Conservation (phyloP, 1,139 yeast species). For the Blastobotrys persicus region DNA sequence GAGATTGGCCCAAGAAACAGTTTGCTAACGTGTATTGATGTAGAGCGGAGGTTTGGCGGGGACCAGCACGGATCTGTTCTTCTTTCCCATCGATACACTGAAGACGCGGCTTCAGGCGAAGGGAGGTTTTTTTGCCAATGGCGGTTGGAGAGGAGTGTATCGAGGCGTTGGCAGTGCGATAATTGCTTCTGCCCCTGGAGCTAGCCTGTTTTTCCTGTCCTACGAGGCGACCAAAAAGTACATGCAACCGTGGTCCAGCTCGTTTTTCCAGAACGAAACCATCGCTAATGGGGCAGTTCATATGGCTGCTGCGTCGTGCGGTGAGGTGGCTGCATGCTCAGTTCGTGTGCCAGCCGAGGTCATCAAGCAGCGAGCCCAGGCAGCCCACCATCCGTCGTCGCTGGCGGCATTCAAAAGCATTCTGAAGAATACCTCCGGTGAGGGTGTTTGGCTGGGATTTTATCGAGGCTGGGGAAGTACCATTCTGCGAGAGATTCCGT, state of each 20-base stretch:
- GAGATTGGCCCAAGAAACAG: neutral
- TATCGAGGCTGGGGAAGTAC: conserved; percentile 95
- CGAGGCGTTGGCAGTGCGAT: conserved; percentile 91
- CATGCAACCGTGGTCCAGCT: conserved; percentile 46
- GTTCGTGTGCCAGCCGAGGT: conserved; percentile 97
- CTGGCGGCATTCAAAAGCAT: conserved; percentile 63
- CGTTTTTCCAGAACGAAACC: conserved; percentile 31
- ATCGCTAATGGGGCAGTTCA: conserved; percentile 52
- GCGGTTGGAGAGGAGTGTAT: conserved; percentile 90
- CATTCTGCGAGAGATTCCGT: conserved; percentile 90
- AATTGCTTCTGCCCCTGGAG: conserved; percentile 92
- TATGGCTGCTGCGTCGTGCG: conserved; percentile 83
- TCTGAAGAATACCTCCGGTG: conserved; percentile 61
- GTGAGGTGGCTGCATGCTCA: conserved; percentile 89
- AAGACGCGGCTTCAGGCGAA: conserved; percentile 93
- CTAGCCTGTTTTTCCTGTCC: conserved; percentile 83
- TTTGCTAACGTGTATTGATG: conserved; percentile 11
- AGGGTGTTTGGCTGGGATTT: conserved; percentile 72
- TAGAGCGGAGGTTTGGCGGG: conserved; percentile 96
- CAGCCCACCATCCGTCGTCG: conserved; percentile 59
- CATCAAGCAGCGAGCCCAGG: conserved; percentile 90
- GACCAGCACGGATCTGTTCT: conserved; percentile 87
- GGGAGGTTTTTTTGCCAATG: conserved; percentile 89
- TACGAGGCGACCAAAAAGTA: conserved; percentile 71
- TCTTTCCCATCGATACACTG: conserved; percentile 93